Evolutionary conservation across 202 grass and related monocot species (phyloP), one percentile per base, ranked within the genome.

Genomic region (Elaeis oleifera): DNA sequence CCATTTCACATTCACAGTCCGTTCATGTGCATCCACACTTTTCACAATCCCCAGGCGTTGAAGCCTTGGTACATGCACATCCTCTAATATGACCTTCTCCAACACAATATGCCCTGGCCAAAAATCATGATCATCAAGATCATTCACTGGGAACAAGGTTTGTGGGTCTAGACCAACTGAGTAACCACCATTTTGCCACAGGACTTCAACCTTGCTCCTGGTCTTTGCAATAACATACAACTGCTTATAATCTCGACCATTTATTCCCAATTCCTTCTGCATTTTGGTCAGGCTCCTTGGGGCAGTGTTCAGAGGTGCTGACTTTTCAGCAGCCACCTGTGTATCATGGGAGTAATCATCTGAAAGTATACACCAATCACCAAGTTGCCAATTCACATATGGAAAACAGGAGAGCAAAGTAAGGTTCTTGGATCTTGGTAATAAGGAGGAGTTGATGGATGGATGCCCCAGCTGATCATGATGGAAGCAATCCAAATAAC

Each of bases 71-170:
- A 28, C 22, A 51, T 51, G 39, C 31, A 32, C 56, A 11, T 86
- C 82, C 53, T 90, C 80, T 25, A 69, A 49, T 49, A 72, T 60
- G 57, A 79, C 17, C 63, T 89, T 94, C 54, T 99, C 94, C 23
- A 89, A 71, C 59, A 99, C 85, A 82, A 73, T 82, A 55, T 99
- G 94, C 16, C 69, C 88, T 16, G 88, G 94, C 84, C 88, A 99
- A 86, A 99, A 99, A 76, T 99, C 88, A 59, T 94, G 85, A 82
- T 99, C 88, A 58, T 85, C 88, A 59, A 89, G 69, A 72, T 87
- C 84, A 71, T 67, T 99, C n/a, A 89, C 82, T 60, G 85, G 94
- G 82, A 71, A 62, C 53, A 99, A 64, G 52, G 51, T 76, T 53
- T 83, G 74, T 4, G 85, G 78, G 39, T 89, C 83, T 36, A 99